Percentiles rank a stretch among this genome's conserved stretches.
phyloP scores from a whole-genome alignment of 192 early-diverging fungal species.

The Umbelopsis sp. region DNA sequence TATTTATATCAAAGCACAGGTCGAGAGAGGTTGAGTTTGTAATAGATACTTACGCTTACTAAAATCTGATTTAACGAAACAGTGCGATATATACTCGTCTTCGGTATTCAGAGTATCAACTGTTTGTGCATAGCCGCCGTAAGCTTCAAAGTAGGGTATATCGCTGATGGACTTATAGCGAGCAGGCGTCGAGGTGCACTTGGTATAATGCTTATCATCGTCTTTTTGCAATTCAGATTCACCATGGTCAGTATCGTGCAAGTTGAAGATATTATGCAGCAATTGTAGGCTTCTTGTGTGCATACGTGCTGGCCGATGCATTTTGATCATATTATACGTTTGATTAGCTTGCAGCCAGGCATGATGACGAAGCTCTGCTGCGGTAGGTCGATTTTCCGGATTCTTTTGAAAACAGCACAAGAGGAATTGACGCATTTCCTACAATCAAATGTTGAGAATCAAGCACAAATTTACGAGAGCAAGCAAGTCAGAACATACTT shows the following conservation, averaged over 20 bases:
- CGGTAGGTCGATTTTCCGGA: conserved; percentile 70
- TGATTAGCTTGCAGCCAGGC: conserved; percentile 70
- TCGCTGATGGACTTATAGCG: conserved; percentile 18
- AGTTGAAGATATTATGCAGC: conserved; percentile 12
- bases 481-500: conserved; percentile 33
- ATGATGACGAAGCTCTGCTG: conserved; percentile 72
- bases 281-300: neutral
- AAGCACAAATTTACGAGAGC: neutral
- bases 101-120: neutral
- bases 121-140: conserved; percentile 11
- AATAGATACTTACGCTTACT: conserved; percentile 49
- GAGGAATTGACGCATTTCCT: conserved; percentile 81
- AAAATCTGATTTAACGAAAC: conserved; percentile 61
- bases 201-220: conserved; percentile 17
- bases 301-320: neutral
- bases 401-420: conserved; percentile 86
- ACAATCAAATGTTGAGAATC: conserved; percentile 4
- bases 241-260: neutral
- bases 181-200: conserved; percentile 23
- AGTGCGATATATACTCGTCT: conserved; percentile 36
- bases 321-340: conserved; percentile 37
- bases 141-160: conserved; percentile 13
- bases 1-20: neutral
- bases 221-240: neutral
- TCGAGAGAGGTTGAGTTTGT: neutral